Evolutionary conservation across 805 yeast species (phyloP), one percentile per base, ranked within the genome.

Genomic region (Hemisphaericaspora nanyangensis): DNA sequence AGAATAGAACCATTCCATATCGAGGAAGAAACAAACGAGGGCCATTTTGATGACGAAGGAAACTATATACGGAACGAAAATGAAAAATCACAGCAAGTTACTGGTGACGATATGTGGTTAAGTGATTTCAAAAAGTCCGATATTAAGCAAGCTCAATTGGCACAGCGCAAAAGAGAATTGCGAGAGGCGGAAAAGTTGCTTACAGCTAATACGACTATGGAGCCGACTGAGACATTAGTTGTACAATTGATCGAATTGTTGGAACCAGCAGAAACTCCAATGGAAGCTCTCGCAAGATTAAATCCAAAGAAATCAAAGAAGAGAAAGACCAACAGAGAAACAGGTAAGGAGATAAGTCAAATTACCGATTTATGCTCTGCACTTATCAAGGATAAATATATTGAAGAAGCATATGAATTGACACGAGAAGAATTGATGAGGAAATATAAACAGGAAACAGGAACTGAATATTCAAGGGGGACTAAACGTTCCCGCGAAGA

Each of bases 1-100:
- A 72, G 73, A 43, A 43, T 85, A 2, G 90, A 84, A 42, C 75
- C 85, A 0, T 85, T 85, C 58, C 72, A 77, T 52, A 56, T 85
- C 31, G 57, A 70, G 17, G 65, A 74, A 15, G 91, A 85, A 48
- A 56, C 65, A 31, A 71, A 71, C 38, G 77, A 74, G 33, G 91
- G 89, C 2, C 55, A 56, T 3, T 79, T 80, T 51, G 88, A 82
- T 47, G 67, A 60, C 28, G 75, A 73, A 29, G 87, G 88, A 1
- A 80, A 79, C 47, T 82, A 65, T 47, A 60, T 78, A 15, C 60
- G 72, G 18, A 58, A 60, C 12, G 69, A 66, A 3, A 62, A 63
- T 3, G 68, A 54, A 5, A 55, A 55, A 17, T 8, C 12, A 8
- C 60, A 59, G 8, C 61, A 55, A 5, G 56, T 49, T 6, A 52